A percentile compares a stretch with the other conserved stretches of the same genome.
Evolutionary conservation across 1,284 basidiomycete genomes (phyloP).

Genomic region (Rhizoctonia solani): DNA sequence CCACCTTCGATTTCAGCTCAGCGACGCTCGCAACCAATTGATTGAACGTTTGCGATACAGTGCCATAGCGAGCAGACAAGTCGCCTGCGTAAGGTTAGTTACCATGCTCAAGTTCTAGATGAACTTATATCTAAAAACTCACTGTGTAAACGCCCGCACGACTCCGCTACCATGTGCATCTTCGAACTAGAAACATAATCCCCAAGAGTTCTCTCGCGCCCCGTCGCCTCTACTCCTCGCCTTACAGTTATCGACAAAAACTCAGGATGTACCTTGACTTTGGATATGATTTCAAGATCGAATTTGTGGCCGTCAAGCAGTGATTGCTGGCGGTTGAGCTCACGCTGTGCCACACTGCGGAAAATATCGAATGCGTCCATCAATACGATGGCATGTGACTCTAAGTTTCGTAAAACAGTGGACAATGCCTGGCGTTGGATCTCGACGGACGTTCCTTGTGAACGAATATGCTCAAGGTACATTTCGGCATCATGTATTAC

Average conservation of each 20-base stretch:
- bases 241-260: slow-evolving; percentile 69
- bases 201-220: slow-evolving; percentile 67
- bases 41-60: slow-evolving; percentile 58
- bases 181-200: slow-evolving; percentile 77
- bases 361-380: slow-evolving; percentile 71
- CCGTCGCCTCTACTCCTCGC: slow-evolving; percentile 62
- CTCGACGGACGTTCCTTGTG: not conserved
- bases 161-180: slow-evolving; percentile 78
- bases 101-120: not conserved
- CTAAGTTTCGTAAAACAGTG: slow-evolving; percentile 52
- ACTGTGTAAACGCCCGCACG: slow-evolving; percentile 73
- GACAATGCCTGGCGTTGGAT: slow-evolving; percentile 28
- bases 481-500: slow-evolving; percentile 4
- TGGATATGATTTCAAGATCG: slow-evolving; percentile 68
- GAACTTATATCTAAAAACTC: slow-evolving; percentile 42
- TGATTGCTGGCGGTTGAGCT: slow-evolving; percentile 63
- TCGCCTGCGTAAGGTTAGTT: slow-evolving; percentile 50
- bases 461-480: slow-evolving; percentile 1
- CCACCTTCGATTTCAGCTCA: slow-evolving; percentile 56
- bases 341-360: slow-evolving; percentile 56
- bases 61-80: slow-evolving; percentile 56
- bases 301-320: slow-evolving; percentile 65
- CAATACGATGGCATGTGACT: slow-evolving; percentile 68
- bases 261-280: slow-evolving; percentile 68
- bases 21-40: slow-evolving; percentile 63